Evolutionary conservation across 108 stramenopile genomes (phyloP).

Genomic region (Poteriospumella lacustris): DNA sequence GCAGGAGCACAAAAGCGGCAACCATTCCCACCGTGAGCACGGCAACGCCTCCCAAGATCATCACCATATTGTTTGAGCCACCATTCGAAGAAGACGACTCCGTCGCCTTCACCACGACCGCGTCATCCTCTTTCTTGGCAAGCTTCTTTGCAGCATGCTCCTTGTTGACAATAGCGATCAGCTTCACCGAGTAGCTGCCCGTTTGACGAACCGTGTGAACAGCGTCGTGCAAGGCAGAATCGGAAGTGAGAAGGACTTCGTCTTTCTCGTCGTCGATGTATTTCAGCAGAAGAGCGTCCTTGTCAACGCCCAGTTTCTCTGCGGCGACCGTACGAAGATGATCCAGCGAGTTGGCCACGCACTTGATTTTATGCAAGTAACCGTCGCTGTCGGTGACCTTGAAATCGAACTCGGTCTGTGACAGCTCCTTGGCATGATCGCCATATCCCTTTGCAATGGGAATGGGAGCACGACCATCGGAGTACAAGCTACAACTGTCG

Average conservation of each 20-base stretch:
- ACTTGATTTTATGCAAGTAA: conserved; percentile 52
- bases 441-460: conserved; percentile 26
- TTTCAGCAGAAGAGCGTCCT: conserved; percentile 55
- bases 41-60: too few relatives aligned
- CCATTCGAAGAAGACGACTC: too few relatives aligned
- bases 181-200: conserved; percentile 61
- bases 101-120: too few relatives aligned
- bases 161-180: conserved; percentile 43
- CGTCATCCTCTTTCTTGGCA: too few relatives aligned
- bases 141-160: too few relatives aligned
- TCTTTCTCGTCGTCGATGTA: conserved; percentile 82
- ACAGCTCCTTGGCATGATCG: conserved; percentile 24
- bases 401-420: conserved; percentile 64
- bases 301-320: conserved; percentile 30
- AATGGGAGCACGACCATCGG: conserved; percentile 52
- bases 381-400: conserved; percentile 50
- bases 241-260: conserved; percentile 66
- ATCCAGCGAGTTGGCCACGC: background rate
- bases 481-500: too few relatives aligned
- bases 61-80: too few relatives aligned
- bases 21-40: too few relatives aligned
- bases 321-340: background rate
- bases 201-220: conserved; percentile 48
- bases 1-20: too few relatives aligned
- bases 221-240: conserved; percentile 71